Conservation (phyloP, 176 grass and related monocot genomes). For the Tillandsia fasciculata region DNA sequence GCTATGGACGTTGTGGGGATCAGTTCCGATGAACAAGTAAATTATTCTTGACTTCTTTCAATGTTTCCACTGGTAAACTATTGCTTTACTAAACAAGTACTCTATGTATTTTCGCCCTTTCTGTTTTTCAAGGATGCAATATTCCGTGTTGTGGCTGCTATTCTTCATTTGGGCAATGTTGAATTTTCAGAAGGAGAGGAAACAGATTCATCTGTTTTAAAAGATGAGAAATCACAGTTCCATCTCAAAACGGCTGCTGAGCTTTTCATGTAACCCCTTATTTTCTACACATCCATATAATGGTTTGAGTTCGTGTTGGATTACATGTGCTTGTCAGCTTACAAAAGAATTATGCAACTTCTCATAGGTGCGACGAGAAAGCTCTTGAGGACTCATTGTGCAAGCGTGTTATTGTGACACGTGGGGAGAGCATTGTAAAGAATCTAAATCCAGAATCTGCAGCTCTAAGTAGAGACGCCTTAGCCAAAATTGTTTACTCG, state of each 20-base stretch:
- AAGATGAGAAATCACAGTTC: slow-evolving; percentile 75
- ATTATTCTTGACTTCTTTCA: neutral
- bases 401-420: slow-evolving; percentile 82
- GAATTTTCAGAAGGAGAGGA: slow-evolving; percentile 86
- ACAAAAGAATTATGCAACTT: slow-evolving; percentile 9
- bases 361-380: slow-evolving; percentile 70
- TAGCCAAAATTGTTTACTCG: slow-evolving; percentile 92
- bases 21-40: slow-evolving; percentile 77
- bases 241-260: slow-evolving; percentile 87
- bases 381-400: slow-evolving; percentile 80
- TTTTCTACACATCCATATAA: slow-evolving; percentile 18
- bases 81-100: neutral
- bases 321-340: slow-evolving; percentile 21
- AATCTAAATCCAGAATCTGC: slow-evolving; percentile 67
- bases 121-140: slow-evolving; percentile 56
- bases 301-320: slow-evolving; percentile 4
- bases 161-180: slow-evolving; percentile 97
- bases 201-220: slow-evolving; percentile 72
- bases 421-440: slow-evolving; percentile 82
- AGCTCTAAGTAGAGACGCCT: slow-evolving; percentile 87
- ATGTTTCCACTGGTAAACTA: neutral
- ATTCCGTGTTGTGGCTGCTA: slow-evolving; percentile 94
- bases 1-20: slow-evolving; percentile 97
- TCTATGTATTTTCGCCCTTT: neutral
- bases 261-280: slow-evolving; percentile 78